A percentile compares a stretch with the other conserved stretches of the same genome.
phyloP scores from a whole-genome alignment of 306 rosid species.

The Nissolia schottii region DNA sequence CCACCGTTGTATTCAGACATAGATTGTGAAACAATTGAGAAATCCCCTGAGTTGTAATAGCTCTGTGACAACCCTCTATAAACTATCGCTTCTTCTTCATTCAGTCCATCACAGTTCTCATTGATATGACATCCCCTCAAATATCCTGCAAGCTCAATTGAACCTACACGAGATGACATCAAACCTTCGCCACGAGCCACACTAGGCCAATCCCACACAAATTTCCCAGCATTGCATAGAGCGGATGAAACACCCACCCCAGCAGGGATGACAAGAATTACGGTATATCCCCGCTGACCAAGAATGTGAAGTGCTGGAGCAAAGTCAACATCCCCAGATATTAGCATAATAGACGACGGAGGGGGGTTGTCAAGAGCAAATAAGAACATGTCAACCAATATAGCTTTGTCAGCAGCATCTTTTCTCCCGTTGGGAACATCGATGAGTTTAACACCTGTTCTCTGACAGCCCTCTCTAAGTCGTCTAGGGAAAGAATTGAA shows the following conservation, averaged over 20 bases:
- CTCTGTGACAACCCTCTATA: constrained; percentile 71
- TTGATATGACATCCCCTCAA: constrained; percentile 64
- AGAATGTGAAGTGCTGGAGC: constrained; percentile 96
- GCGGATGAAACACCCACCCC: constrained; percentile 94
- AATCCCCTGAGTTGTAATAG: constrained; percentile 63
- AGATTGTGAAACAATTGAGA: constrained; percentile 59
- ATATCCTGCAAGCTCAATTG: constrained; percentile 57
- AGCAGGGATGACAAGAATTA: constrained; percentile 87
- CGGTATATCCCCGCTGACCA: constrained; percentile 90
- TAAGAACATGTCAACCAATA: constrained; percentile 94
- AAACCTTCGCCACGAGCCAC: constrained; percentile 95
- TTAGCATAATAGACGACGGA: constrained; percentile 92
- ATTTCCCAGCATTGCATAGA: constrained; percentile 91
- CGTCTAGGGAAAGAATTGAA: constrained; percentile 89
- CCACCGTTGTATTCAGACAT: constrained; percentile 52
- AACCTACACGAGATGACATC: constrained; percentile 47
- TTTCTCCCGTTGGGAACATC: constrained; percentile 99
- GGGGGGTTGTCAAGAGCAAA: constrained; percentile 98
- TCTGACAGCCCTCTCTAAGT: constrained; percentile 93
- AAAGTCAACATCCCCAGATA: constrained; percentile 95
- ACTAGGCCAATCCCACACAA: constrained; percentile 97
- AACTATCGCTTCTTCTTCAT: constrained; percentile 82
- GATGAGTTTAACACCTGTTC: constrained; percentile 90
- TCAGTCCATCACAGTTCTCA: constrained; percentile 47
- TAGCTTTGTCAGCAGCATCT: constrained; percentile 98